These are phyloP conservation scores for Arachnomyces sp. DNA, from an alignment of 2,329 filamentous ascomycete species.

Conservation along the genomic window DNA sequence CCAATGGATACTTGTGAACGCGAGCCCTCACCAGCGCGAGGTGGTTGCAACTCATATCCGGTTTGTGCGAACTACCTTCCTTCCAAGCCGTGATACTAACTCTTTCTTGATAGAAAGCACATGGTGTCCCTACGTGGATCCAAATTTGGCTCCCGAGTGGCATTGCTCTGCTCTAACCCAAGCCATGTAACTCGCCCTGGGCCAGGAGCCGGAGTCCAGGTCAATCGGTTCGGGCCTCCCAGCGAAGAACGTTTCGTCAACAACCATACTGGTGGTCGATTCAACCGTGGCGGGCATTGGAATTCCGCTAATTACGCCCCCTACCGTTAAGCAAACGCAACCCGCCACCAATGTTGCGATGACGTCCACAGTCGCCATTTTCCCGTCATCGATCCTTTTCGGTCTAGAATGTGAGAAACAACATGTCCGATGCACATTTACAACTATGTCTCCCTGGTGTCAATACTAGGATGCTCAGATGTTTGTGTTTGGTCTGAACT, in stretches of 20 bases:
- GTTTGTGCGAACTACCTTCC: slow-evolving; percentile 19
- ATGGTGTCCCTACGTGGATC: slow-evolving; percentile 98
- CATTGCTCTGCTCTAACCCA: slow-evolving; percentile 97
- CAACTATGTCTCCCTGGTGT: slow-evolving; percentile 16
- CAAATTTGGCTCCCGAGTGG: slow-evolving; percentile 95
- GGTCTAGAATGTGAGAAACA: slow-evolving; percentile 1
- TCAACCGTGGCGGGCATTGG: slow-evolving; percentile 31
- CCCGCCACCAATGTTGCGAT: not conserved
- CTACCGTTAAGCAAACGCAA: not conserved
- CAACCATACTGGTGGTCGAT: slow-evolving; percentile 30
- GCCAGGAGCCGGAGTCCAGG: slow-evolving; percentile 63
- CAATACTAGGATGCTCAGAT: slow-evolving; percentile 18
- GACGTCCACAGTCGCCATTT: not conserved
- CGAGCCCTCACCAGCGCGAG: slow-evolving; percentile 79
- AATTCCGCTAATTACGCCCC: slow-evolving; percentile 24
- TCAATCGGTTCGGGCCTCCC: slow-evolving; percentile 51
- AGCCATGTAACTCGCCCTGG: slow-evolving; percentile 82
- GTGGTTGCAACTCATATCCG: slow-evolving; percentile 88
- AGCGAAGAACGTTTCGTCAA: slow-evolving; percentile 29
- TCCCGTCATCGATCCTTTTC: not conserved
- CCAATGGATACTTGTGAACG: slow-evolving; percentile 91
- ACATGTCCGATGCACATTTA: slow-evolving; percentile 15
- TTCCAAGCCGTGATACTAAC: slow-evolving; percentile 9
- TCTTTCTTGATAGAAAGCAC: slow-evolving; percentile 59
- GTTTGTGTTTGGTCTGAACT: slow-evolving; percentile 14